Base-by-base conservation (phyloP, 2,329 filamentous ascomycete species). In the Metarhizium humberi region DNA sequence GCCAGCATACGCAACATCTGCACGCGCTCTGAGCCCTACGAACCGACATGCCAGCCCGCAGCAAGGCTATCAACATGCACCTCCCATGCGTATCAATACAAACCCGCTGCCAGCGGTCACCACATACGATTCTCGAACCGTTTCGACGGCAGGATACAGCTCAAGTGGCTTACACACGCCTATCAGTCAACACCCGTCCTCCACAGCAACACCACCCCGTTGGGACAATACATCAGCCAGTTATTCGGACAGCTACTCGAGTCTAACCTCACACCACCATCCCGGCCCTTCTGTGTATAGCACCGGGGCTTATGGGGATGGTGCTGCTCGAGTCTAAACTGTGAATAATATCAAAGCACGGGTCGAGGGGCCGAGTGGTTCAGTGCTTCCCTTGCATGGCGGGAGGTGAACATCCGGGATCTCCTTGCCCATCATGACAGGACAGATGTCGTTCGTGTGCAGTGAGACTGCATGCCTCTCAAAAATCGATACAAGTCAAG, bases 1-100 rank as follows among this genome's bases (percentile, higher is more conserved):
- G 6, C 61, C 67, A 2, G 60, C 66, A 13, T 73, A 73, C 55
- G 63, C 65, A 2, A 66, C 70, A 1, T 61, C 65, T 1, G 58
- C 69, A 7, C 74, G 78, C n/a, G 70, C 76, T 0, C 66, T 82
- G 36, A 73, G 71, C 57, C 71, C 71, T 4, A 63, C 60, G 53
- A 61, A 71, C 43, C 66, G 71, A 40, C 62, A 68, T 53, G 57
- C 61, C 4, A 73, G 71, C 56, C 70, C 71, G 7, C 68, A 71
- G 45, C 66, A 68, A 13, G 57, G 56, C 3, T 65, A 64, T 3
- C 65, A 64, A n/a, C 59, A 55, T 38, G 56, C 68, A 32, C 66
- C 70, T 14, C 61, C 64, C 11, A 64, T 73, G 57, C 70, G 70
- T 38, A 67, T 72, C 59, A 71, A 63, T 59, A 71, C 71, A 29